phyloP scores from a whole-genome alignment of 2,329 filamentous ascomycete genomes.

The Phyllosticta citriasiana region DNA sequence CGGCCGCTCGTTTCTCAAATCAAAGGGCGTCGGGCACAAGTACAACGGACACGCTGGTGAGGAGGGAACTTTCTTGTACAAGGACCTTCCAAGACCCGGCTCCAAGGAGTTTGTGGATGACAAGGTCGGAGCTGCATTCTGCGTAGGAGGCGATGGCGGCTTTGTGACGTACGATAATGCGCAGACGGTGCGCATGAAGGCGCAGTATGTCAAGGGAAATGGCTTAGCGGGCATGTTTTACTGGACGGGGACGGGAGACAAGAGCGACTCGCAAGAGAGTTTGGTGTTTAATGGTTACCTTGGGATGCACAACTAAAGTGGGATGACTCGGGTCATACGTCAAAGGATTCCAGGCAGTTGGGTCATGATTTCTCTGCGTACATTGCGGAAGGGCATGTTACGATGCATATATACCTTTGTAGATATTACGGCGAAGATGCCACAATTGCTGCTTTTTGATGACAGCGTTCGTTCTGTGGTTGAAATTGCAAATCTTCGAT shows the following conservation, averaged over 20 bases:
- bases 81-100: slow-evolving; percentile 51
- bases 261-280: slow-evolving; percentile 40
- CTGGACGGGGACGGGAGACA: slow-evolving; percentile 68
- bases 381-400: neutral
- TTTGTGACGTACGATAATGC: slow-evolving; percentile 75
- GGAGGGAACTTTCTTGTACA: slow-evolving; percentile 64
- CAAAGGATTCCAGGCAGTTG: neutral
- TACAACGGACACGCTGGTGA: slow-evolving; percentile 46
- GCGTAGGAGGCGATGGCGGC: slow-evolving; percentile 61
- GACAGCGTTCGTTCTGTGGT: too few relatives aligned
- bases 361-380: neutral
- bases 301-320: slow-evolving; percentile 32
- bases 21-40: slow-evolving; percentile 55
- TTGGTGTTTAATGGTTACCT: slow-evolving; percentile 51
- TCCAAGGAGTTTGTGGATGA: slow-evolving; percentile 60
- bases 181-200: slow-evolving; percentile 66
- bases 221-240: slow-evolving; percentile 70
- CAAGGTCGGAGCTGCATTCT: slow-evolving; percentile 59
- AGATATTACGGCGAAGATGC: neutral
- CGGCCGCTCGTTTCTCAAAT: slow-evolving; percentile 59
- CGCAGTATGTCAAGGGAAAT: slow-evolving; percentile 60
- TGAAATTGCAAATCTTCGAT: too few relatives aligned
- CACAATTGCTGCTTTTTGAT: too few relatives aligned
- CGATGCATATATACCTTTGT: neutral
- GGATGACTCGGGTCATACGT: neutral